Percentiles rank a stretch among this genome's conserved stretches.
Conservation (phyloP, 192 early-diverging fungal genomes). For the Podila horticola region DNA sequence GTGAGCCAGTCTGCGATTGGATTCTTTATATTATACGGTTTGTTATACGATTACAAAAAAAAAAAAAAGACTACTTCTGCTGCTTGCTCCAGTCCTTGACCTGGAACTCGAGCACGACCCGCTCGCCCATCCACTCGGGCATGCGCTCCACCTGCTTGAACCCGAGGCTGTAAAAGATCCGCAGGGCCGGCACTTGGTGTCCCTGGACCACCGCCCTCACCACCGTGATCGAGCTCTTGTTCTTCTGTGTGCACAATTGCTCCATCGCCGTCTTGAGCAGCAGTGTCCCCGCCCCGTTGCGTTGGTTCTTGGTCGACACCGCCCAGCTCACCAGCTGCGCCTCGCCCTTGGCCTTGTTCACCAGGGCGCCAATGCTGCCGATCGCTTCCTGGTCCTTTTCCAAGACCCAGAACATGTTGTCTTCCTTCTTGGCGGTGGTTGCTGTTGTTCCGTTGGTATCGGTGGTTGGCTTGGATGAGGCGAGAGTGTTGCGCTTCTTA, state of each 20-base stretch:
- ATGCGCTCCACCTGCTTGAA: slow-evolving; percentile 29
- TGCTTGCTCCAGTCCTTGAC: slow-evolving; percentile 35
- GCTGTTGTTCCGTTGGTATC: background rate
- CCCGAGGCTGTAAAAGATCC: slow-evolving; percentile 39
- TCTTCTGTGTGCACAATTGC: slow-evolving; percentile 8
- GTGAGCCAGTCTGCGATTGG: background rate
- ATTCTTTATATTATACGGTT: background rate
- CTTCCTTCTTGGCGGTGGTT: slow-evolving; percentile 3
- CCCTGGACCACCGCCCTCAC: slow-evolving; percentile 30
- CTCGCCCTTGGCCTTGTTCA: slow-evolving; percentile 6
- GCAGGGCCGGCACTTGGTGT: slow-evolving; percentile 26
- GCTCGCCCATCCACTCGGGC: slow-evolving; percentile 44
- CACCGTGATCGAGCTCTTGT: slow-evolving; percentile 7
- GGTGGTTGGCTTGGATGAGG: background rate
- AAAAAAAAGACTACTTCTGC: background rate
- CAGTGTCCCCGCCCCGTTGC: slow-evolving; percentile 19
- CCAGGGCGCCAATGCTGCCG: slow-evolving; percentile 29
- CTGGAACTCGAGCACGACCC: slow-evolving; percentile 26
- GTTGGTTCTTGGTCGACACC: background rate
- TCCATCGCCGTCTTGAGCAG: slow-evolving; percentile 39
- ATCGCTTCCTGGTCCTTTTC: slow-evolving; percentile 2
- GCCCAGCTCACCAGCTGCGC: slow-evolving; percentile 22
- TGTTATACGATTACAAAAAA: background rate
- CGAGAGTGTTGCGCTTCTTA: background rate
- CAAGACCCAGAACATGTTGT: slow-evolving; percentile 37